Conservation (phyloP, 2,329 filamentous ascomycete species). For the Fusarium goolgardi region DNA sequence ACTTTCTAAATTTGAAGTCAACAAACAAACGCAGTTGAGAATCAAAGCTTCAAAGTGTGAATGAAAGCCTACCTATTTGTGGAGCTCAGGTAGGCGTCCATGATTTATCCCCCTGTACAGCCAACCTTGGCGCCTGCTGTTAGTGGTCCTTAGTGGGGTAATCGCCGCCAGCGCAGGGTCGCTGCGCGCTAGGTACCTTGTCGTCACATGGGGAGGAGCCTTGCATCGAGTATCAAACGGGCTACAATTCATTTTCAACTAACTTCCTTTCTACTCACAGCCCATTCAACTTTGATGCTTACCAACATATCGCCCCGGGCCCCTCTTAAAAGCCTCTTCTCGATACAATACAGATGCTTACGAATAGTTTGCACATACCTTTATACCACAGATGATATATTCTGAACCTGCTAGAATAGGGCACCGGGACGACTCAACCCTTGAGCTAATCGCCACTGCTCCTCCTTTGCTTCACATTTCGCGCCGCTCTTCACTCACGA, state of each 20-base stretch:
- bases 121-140: constrained; percentile 18
- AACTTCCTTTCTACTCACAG: constrained; percentile 9
- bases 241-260: constrained; percentile 25
- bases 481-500: constrained; percentile 7
- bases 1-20: constrained; percentile 5
- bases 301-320: constrained; percentile 2
- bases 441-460: constrained; percentile 30
- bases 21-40: constrained; percentile 5
- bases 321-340: not conserved
- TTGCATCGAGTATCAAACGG: constrained; percentile 28
- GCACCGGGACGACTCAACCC: constrained; percentile 21
- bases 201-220: constrained; percentile 39
- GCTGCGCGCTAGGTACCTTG: constrained; percentile 13
- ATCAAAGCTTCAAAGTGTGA: constrained; percentile 2
- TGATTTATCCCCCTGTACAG: constrained; percentile 16
- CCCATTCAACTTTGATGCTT: constrained; percentile 18
- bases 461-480: constrained; percentile 6
- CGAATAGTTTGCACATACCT: constrained; percentile 1
- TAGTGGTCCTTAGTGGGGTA: constrained; percentile 35
- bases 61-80: constrained; percentile 8
- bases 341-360: constrained; percentile 15
- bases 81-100: constrained; percentile 2
- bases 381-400: constrained; percentile 14
- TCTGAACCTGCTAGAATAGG: not conserved
- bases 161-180: constrained; percentile 35